phyloP scores from a whole-genome alignment of 1,284 basidiomycete genomes.

The Trichosporon inkin region DNA sequence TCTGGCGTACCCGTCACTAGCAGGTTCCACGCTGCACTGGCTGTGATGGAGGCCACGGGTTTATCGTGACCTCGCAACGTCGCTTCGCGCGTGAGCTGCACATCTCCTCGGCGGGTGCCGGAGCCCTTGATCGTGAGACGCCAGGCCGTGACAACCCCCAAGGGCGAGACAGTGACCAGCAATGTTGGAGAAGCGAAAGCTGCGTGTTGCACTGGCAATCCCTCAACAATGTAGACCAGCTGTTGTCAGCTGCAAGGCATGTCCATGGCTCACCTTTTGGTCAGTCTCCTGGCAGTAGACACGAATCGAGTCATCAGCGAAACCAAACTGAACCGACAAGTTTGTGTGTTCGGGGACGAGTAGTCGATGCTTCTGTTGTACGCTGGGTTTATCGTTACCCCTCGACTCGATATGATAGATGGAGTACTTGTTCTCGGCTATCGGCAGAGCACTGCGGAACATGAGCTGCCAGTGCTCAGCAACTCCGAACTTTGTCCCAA shows the following conservation, averaged over 20 bases:
- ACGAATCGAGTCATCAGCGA: constrained; percentile 39
- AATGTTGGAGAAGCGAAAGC: constrained; percentile 67
- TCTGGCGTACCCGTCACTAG: constrained; percentile 77
- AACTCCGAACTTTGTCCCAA: constrained; percentile 67
- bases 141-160: constrained; percentile 77
- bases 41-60: constrained; percentile 64
- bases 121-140: constrained; percentile 51
- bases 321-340: constrained; percentile 46
- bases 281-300: constrained; percentile 46
- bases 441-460: constrained; percentile 45
- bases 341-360: constrained; percentile 23
- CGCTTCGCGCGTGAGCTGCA: constrained; percentile 57
- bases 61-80: constrained; percentile 72
- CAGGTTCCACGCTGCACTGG: constrained; percentile 76
- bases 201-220: constrained; percentile 67
- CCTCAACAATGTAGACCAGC: constrained; percentile 71
- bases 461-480: constrained; percentile 58
- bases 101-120: constrained; percentile 36
- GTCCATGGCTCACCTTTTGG: constrained; percentile 16
- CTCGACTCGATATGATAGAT: constrained; percentile 57
- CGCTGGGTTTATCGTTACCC: constrained; percentile 24
- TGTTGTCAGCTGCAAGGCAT: constrained; percentile 41
- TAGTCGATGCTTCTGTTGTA: constrained; percentile 31
- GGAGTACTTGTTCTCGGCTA: constrained; percentile 54
- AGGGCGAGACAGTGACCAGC: constrained; percentile 70